phyloP scores from a whole-genome alignment of 148 eudicot species.

The Silene conica region DNA sequence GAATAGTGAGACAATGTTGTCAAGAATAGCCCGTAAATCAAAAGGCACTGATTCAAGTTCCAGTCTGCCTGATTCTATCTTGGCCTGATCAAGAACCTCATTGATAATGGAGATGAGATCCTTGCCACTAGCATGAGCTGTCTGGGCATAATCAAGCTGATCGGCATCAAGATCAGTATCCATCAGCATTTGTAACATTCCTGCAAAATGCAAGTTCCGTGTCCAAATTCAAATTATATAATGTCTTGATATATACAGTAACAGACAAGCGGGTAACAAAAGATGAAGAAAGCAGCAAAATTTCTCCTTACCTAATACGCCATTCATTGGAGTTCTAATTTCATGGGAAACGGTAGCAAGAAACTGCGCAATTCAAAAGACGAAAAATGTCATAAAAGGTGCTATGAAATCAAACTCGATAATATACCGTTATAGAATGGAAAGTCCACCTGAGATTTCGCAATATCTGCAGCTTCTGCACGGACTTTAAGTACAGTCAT shows the following conservation, averaged over 20 bases:
- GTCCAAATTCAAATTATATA: neutral
- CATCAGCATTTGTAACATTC: conserved; percentile 94
- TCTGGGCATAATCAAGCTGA: conserved; percentile 72
- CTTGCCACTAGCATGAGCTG: conserved; percentile 82
- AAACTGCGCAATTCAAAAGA: conserved; percentile 51
- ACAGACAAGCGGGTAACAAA: neutral
- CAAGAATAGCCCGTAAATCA: conserved; percentile 71
- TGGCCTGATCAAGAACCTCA: conserved; percentile 92
- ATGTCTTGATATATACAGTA: neutral
- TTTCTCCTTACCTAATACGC: conserved; percentile 69
- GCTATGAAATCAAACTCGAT: too few relatives aligned
- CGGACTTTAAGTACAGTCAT: conserved; percentile 73
- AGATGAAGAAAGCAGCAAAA: neutral
- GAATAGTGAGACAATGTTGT: conserved; percentile 66
- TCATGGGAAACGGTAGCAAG: conserved; percentile 97
- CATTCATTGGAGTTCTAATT: conserved; percentile 95
- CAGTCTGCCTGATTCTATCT: conserved; percentile 93
- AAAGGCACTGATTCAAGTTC: conserved; percentile 88
- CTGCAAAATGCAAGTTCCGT: conserved; percentile 31
- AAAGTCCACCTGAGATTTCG: conserved; percentile 76
- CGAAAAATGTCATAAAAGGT: neutral
- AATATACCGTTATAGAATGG: neutral
- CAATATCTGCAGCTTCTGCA: conserved; percentile 95
- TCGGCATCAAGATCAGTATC: conserved; percentile 63
- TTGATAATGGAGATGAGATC: conserved; percentile 76